phyloP scores from a whole-genome alignment of 176 grass and related monocot species.

The Oryza rufipogon region DNA sequence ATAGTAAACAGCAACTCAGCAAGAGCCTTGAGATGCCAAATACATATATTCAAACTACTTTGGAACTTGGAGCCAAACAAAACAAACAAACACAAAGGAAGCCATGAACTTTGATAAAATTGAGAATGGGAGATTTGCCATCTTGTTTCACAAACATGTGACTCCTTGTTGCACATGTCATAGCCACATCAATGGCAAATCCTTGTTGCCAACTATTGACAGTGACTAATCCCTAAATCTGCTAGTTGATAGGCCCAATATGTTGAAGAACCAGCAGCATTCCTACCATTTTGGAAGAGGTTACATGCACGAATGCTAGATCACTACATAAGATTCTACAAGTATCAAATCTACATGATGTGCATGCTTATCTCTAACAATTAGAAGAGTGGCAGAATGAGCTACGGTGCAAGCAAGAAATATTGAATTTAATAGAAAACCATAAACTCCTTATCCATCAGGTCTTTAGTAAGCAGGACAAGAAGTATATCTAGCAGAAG shows the following conservation, averaged over 20 bases:
- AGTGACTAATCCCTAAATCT: not conserved
- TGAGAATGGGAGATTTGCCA: not conserved
- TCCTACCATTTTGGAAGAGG: not conserved
- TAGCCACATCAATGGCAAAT: not conserved
- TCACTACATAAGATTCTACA: constrained; percentile 14
- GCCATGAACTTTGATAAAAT: not conserved
- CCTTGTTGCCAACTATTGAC: not conserved
- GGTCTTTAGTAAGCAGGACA: not conserved
- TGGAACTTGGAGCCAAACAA: constrained; percentile 19
- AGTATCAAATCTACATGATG: constrained; percentile 9
- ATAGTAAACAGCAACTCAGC: constrained; percentile 24
- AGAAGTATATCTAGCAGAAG: constrained; percentile 16
- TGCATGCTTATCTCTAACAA: constrained; percentile 5
- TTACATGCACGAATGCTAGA: constrained; percentile 1
- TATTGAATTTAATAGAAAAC: constrained; percentile 24
- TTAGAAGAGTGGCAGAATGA: constrained; percentile 6
- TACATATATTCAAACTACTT: constrained; percentile 32
- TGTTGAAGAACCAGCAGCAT: not conserved
- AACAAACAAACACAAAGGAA: constrained; percentile 23
- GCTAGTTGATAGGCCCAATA: not conserved
- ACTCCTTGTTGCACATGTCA: not conserved
- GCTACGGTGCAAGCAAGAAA: not conserved
- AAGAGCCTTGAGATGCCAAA: not conserved
- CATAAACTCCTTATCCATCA: not conserved
- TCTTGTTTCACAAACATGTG: not conserved